These are phyloP conservation scores for Auriscalpium microsporum DNA, from an alignment of 768 basidiomycete genomes.

Conservation along the genomic window DNA sequence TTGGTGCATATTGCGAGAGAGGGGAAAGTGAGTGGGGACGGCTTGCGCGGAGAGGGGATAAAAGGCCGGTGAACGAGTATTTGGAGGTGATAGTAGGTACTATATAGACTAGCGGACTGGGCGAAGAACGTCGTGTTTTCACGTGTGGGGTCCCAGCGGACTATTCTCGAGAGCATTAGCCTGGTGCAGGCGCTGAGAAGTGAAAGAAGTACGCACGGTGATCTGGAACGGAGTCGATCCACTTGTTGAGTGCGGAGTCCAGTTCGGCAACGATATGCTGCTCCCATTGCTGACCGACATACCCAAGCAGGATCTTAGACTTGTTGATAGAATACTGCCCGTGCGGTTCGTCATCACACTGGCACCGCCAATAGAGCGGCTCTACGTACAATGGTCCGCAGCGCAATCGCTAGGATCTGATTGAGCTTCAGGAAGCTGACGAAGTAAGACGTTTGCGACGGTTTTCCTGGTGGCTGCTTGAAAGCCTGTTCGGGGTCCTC, in stretches of 20 bases:
- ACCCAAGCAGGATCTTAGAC: conserved; percentile 45
- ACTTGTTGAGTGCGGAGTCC: conserved; percentile 37
- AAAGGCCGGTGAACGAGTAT: conserved; percentile 43
- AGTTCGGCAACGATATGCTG: conserved; percentile 37
- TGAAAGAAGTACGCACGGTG: conserved; percentile 19
- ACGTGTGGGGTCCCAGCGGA: conserved; percentile 17
- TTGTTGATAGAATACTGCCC: conserved; percentile 66
- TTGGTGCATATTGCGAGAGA: conserved; percentile 45
- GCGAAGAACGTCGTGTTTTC: conserved; percentile 19
- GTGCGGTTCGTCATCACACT: background rate
- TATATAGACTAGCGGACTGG: conserved; percentile 31
- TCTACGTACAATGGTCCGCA: conserved; percentile 48
- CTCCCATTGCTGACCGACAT: conserved; percentile 43
- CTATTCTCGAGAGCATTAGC: conserved; percentile 22
- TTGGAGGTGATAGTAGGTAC: conserved; percentile 34
- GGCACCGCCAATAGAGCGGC: background rate
- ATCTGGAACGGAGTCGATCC: conserved; percentile 36
- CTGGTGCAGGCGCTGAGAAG: conserved; percentile 3
- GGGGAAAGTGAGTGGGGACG: conserved; percentile 29
- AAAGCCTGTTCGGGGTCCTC: conserved; percentile 27
- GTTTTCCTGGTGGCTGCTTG: conserved; percentile 55
- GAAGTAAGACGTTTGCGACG: conserved; percentile 47
- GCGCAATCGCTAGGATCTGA: conserved; percentile 54
- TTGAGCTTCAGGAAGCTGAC: conserved; percentile 46
- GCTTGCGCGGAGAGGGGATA: conserved; percentile 30